Conservation (phyloP, 2,329 filamentous ascomycete genomes). For the Rugonectria rugulosa region DNA sequence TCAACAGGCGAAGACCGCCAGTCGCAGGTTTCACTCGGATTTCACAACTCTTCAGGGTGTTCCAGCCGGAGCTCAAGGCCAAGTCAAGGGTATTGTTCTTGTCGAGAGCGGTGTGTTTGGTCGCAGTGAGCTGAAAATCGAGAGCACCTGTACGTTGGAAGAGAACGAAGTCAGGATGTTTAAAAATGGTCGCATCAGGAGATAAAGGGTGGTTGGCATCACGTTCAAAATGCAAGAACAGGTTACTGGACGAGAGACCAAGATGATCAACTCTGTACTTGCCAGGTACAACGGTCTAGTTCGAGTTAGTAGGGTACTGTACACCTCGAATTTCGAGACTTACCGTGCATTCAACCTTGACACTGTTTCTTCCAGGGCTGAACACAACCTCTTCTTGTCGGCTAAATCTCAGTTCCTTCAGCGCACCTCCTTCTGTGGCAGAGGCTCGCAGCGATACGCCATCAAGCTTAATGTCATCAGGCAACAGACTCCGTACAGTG, state of each 20-base stretch:
- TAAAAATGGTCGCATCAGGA: conserved; percentile 60
- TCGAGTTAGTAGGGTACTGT: conserved; percentile 38
- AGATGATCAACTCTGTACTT: conserved; percentile 79
- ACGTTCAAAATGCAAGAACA: conserved; percentile 72
- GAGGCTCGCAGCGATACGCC: conserved; percentile 70
- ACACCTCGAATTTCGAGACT: conserved; percentile 25
- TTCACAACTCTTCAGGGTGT: conserved; percentile 67
- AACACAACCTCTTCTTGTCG: conserved; percentile 38
- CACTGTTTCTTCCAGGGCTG: conserved; percentile 57
- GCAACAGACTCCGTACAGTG: conserved; percentile 74
- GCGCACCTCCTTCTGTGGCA: conserved; percentile 60
- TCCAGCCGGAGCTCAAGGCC: conserved; percentile 76
- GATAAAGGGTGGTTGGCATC: conserved; percentile 57
- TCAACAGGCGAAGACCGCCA: conserved; percentile 70
- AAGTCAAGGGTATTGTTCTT: conserved; percentile 81
- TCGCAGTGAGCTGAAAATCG: conserved; percentile 70
- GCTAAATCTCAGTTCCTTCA: conserved; percentile 62
- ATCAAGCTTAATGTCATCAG: conserved; percentile 73
- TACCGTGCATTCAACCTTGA: conserved; percentile 48
- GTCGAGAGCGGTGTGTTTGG: conserved; percentile 79
- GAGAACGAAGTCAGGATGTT: conserved; percentile 69
- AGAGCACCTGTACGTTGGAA: conserved; percentile 76
- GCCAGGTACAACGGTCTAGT: conserved; percentile 71
- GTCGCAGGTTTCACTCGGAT: conserved; percentile 70
- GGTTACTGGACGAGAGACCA: conserved; percentile 67